Percentiles rank a stretch among this genome's conserved stretches.
Evolutionary conservation across 257 asterid genomes (phyloP).

Genomic region (Gentiana dahurica): DNA sequence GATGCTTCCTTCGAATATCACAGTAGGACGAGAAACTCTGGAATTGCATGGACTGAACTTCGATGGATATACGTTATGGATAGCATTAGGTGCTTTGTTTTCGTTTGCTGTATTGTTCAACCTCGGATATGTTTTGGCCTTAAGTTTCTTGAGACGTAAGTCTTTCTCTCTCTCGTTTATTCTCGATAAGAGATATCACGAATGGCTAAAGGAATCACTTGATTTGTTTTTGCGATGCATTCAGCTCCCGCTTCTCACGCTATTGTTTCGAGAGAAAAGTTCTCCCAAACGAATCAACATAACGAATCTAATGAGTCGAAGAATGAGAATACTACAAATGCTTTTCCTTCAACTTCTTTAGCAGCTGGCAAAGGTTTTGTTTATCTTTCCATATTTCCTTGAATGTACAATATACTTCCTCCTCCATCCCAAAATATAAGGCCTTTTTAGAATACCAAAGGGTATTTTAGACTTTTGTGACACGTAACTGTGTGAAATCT

Average conservation of each 20-base stretch:
- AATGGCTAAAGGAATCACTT: neutral
- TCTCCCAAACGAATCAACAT: slow-evolving; percentile 17
- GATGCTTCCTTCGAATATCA: slow-evolving; percentile 31
- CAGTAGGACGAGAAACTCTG: slow-evolving; percentile 45
- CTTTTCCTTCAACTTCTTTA: slow-evolving; percentile 9
- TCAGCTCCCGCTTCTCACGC: slow-evolving; percentile 30
- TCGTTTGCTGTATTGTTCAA: slow-evolving; percentile 43
- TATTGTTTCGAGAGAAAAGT: slow-evolving; percentile 22
- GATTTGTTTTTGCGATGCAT: slow-evolving; percentile 7
- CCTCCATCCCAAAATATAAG: too few relatives aligned
- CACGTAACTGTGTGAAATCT: too few relatives aligned
- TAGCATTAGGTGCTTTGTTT: slow-evolving; percentile 44
- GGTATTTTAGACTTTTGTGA: too few relatives aligned
- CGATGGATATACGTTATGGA: slow-evolving; percentile 38
- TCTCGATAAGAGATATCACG: too few relatives aligned
- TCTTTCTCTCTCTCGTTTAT: slow-evolving; percentile 2
- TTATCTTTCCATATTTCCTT: too few relatives aligned
- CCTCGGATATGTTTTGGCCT: slow-evolving; percentile 41
- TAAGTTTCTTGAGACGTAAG: slow-evolving; percentile 48
- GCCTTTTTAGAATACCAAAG: too few relatives aligned
- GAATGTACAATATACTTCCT: too few relatives aligned
- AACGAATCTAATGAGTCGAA: slow-evolving; percentile 14
- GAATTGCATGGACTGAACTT: slow-evolving; percentile 40
- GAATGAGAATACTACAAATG: neutral
- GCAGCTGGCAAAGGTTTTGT: too few relatives aligned